phyloP scores from a whole-genome alignment of 1,139 yeast genomes.

The Blastobotrys apis region DNA sequence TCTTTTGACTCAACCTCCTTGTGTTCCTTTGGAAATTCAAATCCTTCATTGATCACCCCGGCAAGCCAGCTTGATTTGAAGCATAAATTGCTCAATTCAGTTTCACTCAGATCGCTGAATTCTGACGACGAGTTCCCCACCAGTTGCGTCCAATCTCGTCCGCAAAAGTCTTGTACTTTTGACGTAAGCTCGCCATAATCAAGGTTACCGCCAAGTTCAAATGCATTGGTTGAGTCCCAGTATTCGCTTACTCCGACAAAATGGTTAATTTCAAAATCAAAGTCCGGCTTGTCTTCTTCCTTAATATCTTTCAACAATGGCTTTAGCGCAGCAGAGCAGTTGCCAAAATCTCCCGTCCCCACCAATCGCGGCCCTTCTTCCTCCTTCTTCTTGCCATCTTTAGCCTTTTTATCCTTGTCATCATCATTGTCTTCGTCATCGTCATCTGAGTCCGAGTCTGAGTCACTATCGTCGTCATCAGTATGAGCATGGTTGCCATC shows the following conservation, averaged over 20 bases:
- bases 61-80: conserved; percentile 71
- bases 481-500: conserved; percentile 16
- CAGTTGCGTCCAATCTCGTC: conserved; percentile 40
- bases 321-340: conserved; percentile 50
- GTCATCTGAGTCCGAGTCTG: conserved; percentile 19
- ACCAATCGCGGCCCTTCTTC: conserved; percentile 36
- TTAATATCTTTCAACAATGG: conserved; percentile 42
- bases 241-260: conserved; percentile 80
- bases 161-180: conserved; percentile 47
- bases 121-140: conserved; percentile 25
- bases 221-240: conserved; percentile 63
- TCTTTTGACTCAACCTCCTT: background rate
- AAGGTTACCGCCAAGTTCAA: conserved; percentile 38
- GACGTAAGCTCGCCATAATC: conserved; percentile 40
- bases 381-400: conserved; percentile 35
- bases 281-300: conserved; percentile 44
- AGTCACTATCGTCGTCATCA: conserved; percentile 20
- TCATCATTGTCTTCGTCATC: conserved; percentile 20
- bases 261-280: conserved; percentile 62
- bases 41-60: conserved; percentile 65
- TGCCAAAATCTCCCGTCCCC: conserved; percentile 59
- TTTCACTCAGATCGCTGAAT: conserved; percentile 36
- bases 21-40: conserved; percentile 53
- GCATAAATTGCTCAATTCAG: conserved; percentile 51
- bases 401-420: conserved; percentile 11